Conservation (phyloP, 2,329 filamentous ascomycete species). For the Penicillium paneum region DNA sequence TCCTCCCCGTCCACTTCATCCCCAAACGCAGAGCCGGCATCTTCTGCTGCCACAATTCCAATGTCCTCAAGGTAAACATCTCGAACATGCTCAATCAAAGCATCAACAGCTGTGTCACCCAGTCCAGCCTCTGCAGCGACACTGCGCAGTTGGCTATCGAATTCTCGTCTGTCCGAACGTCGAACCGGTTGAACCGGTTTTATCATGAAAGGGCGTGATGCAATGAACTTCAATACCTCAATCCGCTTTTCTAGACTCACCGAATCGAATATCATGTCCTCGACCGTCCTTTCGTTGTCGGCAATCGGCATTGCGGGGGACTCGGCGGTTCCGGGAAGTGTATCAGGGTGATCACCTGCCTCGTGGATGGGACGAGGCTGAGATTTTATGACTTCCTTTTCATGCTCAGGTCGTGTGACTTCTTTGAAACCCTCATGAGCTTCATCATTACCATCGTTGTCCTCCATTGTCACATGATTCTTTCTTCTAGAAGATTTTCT, state of each 20-base stretch:
- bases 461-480: neutral
- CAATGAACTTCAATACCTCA: neutral
- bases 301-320: too few species aligned
- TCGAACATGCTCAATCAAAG: slow-evolving; percentile 23
- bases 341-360: neutral
- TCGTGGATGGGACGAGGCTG: neutral
- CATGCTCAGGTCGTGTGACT: too few species aligned
- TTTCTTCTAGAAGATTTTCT: neutral
- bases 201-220: neutral
- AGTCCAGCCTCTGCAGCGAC: slow-evolving; percentile 18
- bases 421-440: neutral
- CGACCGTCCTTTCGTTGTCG: neutral
- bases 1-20: slow-evolving; percentile 22
- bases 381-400: neutral
- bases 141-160: slow-evolving; percentile 17
- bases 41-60: neutral
- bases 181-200: neutral
- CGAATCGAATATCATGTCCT: slow-evolving; percentile 1
- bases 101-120: slow-evolving; percentile 5
- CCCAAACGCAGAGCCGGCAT: slow-evolving; percentile 14
- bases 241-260: neutral
- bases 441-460: neutral
- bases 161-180: slow-evolving; percentile 5
- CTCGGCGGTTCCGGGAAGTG: neutral
- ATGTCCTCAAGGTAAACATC: slow-evolving; percentile 20